Base-by-base conservation (phyloP, 208 protist genomes). In the Trypanosoma scelopori region DNA sequence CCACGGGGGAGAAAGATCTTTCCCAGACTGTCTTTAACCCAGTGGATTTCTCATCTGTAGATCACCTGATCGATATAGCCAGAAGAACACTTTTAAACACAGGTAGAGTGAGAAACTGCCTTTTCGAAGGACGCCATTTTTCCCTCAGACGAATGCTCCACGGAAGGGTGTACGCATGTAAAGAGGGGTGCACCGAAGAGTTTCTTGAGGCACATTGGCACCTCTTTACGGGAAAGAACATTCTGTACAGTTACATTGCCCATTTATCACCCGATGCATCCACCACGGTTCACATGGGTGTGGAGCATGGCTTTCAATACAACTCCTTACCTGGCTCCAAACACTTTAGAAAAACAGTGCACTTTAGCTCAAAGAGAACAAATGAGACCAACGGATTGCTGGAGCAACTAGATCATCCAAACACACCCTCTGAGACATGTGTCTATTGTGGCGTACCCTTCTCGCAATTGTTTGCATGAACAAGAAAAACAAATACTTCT, bases 231-330 rank as follows among this genome's bases (percentile, higher is more conserved):
- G 75, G 84, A 18, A 86, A 76, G 74, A 86, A 82, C 51, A 66
- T 89, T 5, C 16, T 95, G 12, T 95, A 95, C 62, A 65, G 83
- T 12, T 85, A 84, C 67, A 51, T 93, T 0, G 87, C 85, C 0
- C 90, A 95, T 59, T 62, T 95, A 28, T 81, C 76, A 28, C 22
- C 65, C 1, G 90, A 95, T 69, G 90, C 77, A 5, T 76, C 70
- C 6, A 37, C 39, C 35, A 47, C 89, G 5, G 47, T 89, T 13
- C 89, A 95, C 53, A 43, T 91, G 5, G 89, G 89, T 23, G 53
- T 76, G 0, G 89, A 95, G 61, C 78, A 91, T 61, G 89, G 87
- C 15, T 95, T 92, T 63, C 89, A 95, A 64, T 95, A 95, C 62
- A 93, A 95, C 68, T 84, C 74, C 12, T 78, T 91, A 27, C 90